Evolutionary conservation across 2,329 filamentous ascomycete species (phyloP).

Genomic region (Pseudocercospora fijiensis): DNA sequence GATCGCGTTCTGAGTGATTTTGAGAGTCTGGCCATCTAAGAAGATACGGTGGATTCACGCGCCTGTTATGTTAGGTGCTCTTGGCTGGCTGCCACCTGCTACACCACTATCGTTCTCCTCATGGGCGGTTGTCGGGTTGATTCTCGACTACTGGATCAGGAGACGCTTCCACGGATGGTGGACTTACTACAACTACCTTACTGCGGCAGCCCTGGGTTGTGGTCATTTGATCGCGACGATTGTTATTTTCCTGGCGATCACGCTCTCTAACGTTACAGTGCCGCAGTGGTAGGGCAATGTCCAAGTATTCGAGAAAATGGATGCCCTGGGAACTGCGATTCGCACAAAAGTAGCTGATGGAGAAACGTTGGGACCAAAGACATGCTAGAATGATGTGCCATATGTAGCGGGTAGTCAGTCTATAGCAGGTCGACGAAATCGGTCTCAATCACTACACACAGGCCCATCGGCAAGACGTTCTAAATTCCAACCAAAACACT

Average conservation of each 20-base stretch:
- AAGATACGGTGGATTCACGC: constrained; percentile 25
- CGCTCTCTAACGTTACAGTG: constrained; percentile 73
- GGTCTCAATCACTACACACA: neutral
- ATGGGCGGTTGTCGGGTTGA: constrained; percentile 80
- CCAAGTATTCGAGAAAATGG: constrained; percentile 45
- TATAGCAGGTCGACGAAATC: neutral
- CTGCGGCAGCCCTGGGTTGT: constrained; percentile 79
- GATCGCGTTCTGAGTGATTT: constrained; percentile 69
- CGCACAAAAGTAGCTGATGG: constrained; percentile 57
- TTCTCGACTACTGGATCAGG: constrained; percentile 77
- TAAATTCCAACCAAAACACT: neutral
- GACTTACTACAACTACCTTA: constrained; percentile 88
- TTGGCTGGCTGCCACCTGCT: constrained; percentile 83
- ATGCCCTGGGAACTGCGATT: constrained; percentile 29
- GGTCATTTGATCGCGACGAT: constrained; percentile 80
- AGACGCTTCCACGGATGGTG: constrained; percentile 73
- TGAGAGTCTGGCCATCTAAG: constrained; percentile 20
- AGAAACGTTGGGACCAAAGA: constrained; percentile 61
- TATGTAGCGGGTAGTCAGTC: neutral
- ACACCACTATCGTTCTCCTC: constrained; percentile 80
- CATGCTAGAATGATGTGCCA: constrained; percentile 24
- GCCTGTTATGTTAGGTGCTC: constrained; percentile 77
- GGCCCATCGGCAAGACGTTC: neutral
- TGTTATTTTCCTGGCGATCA: constrained; percentile 79
- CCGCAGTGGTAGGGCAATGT: constrained; percentile 90